Evolutionary conservation across 176 grass and related monocot genomes (phyloP).

Genomic region (Eragrostis curvula): DNA sequence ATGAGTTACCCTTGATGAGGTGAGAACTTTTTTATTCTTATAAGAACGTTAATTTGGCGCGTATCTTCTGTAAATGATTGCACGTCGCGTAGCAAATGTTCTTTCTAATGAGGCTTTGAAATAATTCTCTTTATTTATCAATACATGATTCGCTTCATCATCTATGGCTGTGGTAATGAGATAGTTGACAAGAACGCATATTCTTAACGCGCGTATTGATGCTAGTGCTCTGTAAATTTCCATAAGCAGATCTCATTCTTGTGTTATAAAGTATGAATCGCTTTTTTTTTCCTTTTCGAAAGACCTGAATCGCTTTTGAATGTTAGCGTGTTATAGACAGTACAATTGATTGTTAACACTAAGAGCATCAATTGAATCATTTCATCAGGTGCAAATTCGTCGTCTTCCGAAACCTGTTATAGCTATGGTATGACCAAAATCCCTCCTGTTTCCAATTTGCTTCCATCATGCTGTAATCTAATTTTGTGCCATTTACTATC

Average conservation of each 20-base stretch:
- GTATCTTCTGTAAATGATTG: not conserved
- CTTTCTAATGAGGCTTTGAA: not conserved
- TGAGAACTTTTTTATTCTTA: not conserved
- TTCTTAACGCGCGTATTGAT: not conserved
- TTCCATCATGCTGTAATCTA: constrained; percentile 5
- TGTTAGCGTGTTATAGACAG: not conserved
- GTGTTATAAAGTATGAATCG: not conserved
- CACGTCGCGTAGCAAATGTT: not conserved
- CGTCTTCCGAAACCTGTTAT: constrained; percentile 92
- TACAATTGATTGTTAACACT: not conserved
- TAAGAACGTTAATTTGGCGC: not conserved
- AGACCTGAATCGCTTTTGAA: too few species aligned
- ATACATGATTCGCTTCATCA: not conserved
- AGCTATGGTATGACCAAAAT: constrained; percentile 66
- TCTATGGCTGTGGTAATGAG: not conserved
- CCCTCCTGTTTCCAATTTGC: not conserved
- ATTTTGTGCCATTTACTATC: constrained; percentile 24
- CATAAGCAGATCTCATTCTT: not conserved
- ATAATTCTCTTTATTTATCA: too few species aligned
- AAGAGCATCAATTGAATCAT: not conserved
- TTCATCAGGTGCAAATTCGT: constrained; percentile 82
- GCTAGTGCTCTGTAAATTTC: not conserved
- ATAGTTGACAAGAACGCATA: not conserved
- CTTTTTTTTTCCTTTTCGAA: too few species aligned
- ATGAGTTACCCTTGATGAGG: not conserved